These are phyloP conservation scores for Mycena galericulata DNA, from an alignment of 768 basidiomycete species.

Conservation along the genomic window DNA sequence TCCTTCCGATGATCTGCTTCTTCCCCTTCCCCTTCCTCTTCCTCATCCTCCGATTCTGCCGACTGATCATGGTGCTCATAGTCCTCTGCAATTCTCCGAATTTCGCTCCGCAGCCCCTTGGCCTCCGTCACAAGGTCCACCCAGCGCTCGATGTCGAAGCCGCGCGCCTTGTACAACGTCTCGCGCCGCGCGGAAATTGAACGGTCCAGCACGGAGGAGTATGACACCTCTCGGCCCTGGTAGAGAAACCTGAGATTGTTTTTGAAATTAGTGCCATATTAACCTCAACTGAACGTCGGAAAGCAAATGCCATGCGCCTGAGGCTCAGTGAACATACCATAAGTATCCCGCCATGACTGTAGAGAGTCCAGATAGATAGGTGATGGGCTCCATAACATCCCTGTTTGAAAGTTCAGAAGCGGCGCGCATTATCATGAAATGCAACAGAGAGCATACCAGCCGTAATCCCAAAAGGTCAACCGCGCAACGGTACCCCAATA, in stretches of 20 bases:
- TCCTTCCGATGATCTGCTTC: constrained; percentile 46
- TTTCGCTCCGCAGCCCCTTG: constrained; percentile 63
- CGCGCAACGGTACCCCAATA: constrained; percentile 76
- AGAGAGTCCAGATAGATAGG: constrained; percentile 71
- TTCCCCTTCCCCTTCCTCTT: constrained; percentile 40
- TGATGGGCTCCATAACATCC: constrained; percentile 80
- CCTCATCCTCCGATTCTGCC: constrained; percentile 37
- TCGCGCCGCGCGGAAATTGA: constrained; percentile 70
- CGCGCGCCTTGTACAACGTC: constrained; percentile 65
- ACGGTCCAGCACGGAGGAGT: constrained; percentile 69
- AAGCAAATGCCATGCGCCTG: no score
- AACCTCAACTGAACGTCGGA: not conserved
- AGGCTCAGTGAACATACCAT: constrained; percentile 60
- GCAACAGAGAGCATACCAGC: constrained; percentile 51
- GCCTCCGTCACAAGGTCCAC: constrained; percentile 64
- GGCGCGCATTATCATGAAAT: not conserved
- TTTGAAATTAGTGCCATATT: not conserved
- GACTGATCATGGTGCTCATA: constrained; percentile 56
- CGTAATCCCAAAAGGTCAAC: constrained; percentile 73
- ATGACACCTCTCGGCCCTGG: constrained; percentile 73
- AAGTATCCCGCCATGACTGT: constrained; percentile 73
- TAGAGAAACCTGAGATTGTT: constrained; percentile 62
- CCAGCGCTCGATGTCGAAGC: constrained; percentile 73
- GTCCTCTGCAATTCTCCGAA: constrained; percentile 69
- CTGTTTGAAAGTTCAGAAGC: constrained; percentile 38